These are phyloP conservation scores for Pterocarpus santalinus DNA, from an alignment of 306 rosid genomes.

Conservation along the genomic window DNA sequence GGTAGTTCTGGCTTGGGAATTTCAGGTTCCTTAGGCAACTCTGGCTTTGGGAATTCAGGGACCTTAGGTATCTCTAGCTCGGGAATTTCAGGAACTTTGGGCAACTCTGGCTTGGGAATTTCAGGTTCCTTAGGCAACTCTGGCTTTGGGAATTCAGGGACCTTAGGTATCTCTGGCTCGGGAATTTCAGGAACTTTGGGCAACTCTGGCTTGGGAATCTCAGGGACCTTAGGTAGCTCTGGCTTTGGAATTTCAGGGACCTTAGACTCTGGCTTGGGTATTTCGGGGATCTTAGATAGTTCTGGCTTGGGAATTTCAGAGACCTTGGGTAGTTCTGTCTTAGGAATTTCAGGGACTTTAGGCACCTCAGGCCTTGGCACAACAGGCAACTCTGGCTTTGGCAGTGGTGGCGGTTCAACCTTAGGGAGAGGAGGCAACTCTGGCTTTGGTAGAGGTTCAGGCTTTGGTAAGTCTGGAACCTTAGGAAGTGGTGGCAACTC, in stretches of 20 bases:
- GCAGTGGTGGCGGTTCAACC: not conserved
- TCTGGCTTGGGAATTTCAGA: not conserved
- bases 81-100: not conserved
- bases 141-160: not conserved
- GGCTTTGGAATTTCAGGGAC: not conserved
- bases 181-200: not conserved
- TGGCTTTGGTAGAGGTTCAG: not conserved
- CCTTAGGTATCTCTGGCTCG: not conserved
- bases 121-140: not conserved
- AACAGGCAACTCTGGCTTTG: not conserved
- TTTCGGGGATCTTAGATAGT: not conserved
- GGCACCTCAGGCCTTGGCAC: not conserved
- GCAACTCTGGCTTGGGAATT: not conserved
- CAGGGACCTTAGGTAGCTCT: not conserved
- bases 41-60: not conserved
- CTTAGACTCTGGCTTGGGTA: not conserved
- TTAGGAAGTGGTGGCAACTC: slow-evolving; percentile 30
- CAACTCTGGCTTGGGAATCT: not conserved
- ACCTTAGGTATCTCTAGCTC: too few relatives aligned
- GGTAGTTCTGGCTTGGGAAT: not conserved
- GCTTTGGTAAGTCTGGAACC: not conserved
- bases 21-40: not conserved
- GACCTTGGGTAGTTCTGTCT: not conserved
- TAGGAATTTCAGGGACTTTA: not conserved
- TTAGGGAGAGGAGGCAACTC: not conserved